Conservation (phyloP, 2,329 filamentous ascomycete species). For the Exserohilum turcica region DNA sequence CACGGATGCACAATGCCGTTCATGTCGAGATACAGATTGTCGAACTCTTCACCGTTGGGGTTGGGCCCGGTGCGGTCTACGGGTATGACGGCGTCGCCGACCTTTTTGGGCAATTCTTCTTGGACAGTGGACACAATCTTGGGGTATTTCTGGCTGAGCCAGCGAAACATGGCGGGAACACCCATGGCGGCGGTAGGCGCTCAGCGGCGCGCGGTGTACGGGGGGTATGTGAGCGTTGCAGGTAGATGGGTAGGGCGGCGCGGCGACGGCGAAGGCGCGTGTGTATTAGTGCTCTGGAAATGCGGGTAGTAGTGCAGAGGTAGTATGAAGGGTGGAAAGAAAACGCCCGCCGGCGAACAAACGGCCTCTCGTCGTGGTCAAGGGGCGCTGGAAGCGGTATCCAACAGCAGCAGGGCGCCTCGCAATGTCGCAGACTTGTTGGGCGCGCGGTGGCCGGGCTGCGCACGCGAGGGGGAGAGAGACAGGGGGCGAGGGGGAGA, state of each 20-base stretch:
- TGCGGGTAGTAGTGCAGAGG: slow-evolving; percentile 26
- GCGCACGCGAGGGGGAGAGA: slow-evolving; percentile 13
- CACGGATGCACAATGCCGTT: slow-evolving; percentile 99
- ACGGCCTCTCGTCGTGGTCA: slow-evolving; percentile 2
- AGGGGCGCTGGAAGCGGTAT: slow-evolving; percentile 3
- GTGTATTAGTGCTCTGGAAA: slow-evolving; percentile 21
- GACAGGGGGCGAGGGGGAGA: slow-evolving; percentile 8
- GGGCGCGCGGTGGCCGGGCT: slow-evolving; percentile 8
- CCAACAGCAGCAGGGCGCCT: neutral
- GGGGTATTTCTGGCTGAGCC: slow-evolving; percentile 95
- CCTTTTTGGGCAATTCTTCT: slow-evolving; percentile 79
- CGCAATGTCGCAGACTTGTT: slow-evolving; percentile 5
- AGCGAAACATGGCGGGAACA: slow-evolving; percentile 93
- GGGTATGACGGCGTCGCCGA: slow-evolving; percentile 84
- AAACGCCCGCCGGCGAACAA: slow-evolving; percentile 8
- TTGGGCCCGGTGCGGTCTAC: slow-evolving; percentile 85
- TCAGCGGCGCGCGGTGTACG: slow-evolving; percentile 20
- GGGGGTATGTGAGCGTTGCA: slow-evolving; percentile 2
- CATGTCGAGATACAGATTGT: slow-evolving; percentile 98
- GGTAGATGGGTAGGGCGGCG: slow-evolving; percentile 10
- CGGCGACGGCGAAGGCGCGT: slow-evolving; percentile 22
- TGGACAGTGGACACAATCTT: slow-evolving; percentile 94
- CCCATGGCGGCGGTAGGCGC: slow-evolving; percentile 66
- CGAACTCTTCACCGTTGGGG: slow-evolving; percentile 96
- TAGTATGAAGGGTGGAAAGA: slow-evolving; percentile 20